Evolutionary conservation across 164 flowering plant genomes (phyloP).

Genomic region (Liriodendron chinense): DNA sequence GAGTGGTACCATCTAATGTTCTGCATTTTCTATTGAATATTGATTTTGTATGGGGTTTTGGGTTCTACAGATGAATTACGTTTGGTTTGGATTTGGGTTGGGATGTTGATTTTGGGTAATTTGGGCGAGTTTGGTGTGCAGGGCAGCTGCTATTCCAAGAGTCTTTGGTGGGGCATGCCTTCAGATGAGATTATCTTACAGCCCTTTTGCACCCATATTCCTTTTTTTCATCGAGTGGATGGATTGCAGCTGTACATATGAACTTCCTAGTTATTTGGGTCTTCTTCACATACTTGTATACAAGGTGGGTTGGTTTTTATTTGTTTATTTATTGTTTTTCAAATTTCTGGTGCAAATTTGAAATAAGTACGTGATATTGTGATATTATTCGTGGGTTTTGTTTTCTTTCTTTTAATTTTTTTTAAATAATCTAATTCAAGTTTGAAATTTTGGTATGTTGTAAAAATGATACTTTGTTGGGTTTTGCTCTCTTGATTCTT

Average conservation of each 20-base stretch:
- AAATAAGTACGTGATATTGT: no score
- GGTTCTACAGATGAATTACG: neutral
- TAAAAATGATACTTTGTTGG: neutral
- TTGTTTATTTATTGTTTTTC: neutral
- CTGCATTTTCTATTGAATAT: neutral
- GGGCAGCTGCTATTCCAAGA: constrained; percentile 77
- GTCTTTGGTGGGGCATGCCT: constrained; percentile 55
- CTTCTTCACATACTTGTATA: constrained; percentile 75
- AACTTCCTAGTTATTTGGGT: constrained; percentile 71
- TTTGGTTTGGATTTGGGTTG: neutral
- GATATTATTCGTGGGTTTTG: neutral
- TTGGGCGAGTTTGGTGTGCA: constrained; percentile 26
- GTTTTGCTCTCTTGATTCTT: neutral
- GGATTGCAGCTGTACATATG: constrained; percentile 70
- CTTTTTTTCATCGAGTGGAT: constrained; percentile 78
- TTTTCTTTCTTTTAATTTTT: neutral
- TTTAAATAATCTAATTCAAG: neutral
- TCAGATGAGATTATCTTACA: constrained; percentile 73
- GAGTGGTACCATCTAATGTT: neutral
- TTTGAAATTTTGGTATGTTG: neutral
- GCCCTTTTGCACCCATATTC: constrained; percentile 75
- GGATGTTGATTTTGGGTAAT: neutral
- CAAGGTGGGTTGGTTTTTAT: constrained; percentile 42
- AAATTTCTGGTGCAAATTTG: neutral
- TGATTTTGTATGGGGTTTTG: neutral